A percentile compares a stretch with the other conserved stretches of the same genome.
Evolutionary conservation across 2,329 filamentous ascomycete species (phyloP).

Genomic region (Zymoseptoria tritici): DNA sequence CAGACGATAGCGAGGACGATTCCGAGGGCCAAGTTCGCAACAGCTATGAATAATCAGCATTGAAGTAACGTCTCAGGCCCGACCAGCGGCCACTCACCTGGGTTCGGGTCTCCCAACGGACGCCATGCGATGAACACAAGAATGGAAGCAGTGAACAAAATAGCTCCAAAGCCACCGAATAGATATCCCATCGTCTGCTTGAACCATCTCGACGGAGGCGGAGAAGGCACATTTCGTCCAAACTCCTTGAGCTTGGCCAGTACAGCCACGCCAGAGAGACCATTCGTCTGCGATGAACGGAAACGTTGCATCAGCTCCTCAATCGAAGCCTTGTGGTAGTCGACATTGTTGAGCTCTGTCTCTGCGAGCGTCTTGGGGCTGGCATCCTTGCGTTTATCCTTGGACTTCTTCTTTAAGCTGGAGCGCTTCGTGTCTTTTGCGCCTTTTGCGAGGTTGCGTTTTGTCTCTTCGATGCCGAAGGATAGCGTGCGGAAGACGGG

Average conservation of each 20-base stretch:
- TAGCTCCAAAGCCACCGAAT: constrained; percentile 68
- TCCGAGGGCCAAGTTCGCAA: constrained; percentile 64
- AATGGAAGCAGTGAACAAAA: constrained; percentile 60
- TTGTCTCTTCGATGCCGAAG: constrained; percentile 35
- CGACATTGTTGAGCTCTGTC: constrained; percentile 41
- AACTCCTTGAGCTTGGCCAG: constrained; percentile 50
- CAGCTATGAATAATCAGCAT: constrained; percentile 41
- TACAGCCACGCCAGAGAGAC: constrained; percentile 54
- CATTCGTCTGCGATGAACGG: constrained; percentile 48
- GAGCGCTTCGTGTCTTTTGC: constrained; percentile 19
- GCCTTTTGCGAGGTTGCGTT: constrained; percentile 15
- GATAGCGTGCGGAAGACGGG: constrained; percentile 40
- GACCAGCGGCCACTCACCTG: constrained; percentile 23
- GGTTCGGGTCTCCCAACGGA: constrained; percentile 52
- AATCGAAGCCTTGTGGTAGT: constrained; percentile 58
- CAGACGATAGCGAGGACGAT: constrained; percentile 67
- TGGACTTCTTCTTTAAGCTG: constrained; percentile 9
- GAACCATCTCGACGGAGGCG: constrained; percentile 54
- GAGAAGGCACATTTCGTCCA: constrained; percentile 60
- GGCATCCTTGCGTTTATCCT: constrained; percentile 30
- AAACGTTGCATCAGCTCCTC: constrained; percentile 55
- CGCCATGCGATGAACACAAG: constrained; percentile 72
- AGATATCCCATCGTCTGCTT: constrained; percentile 60
- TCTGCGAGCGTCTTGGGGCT: constrained; percentile 4
- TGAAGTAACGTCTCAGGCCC: not conserved